Evolutionary conservation across 768 basidiomycete species (phyloP).

Genomic region (Coprinopsis cinerea): DNA sequence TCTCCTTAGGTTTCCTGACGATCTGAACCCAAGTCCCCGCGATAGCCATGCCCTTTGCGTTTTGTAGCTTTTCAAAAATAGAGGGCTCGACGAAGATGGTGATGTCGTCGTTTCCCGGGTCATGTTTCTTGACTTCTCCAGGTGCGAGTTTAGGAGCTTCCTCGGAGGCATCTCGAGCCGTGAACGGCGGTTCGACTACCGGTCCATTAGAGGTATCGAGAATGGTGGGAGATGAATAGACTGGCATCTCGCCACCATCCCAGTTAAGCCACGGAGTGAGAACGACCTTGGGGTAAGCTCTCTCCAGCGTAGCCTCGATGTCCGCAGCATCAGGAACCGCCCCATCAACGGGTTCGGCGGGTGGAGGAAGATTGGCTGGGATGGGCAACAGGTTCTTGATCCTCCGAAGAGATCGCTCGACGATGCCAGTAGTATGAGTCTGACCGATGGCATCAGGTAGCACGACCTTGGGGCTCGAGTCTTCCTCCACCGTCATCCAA

Average conservation of each 20-base stretch:
- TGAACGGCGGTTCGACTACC: conserved; percentile 16
- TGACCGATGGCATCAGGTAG: conserved; percentile 57
- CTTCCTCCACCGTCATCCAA: not conserved
- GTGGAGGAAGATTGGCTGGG: conserved; percentile 19
- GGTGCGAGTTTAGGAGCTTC: conserved; percentile 12
- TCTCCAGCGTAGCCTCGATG: conserved; percentile 34
- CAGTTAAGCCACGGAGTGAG: conserved; percentile 38
- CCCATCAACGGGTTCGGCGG: conserved; percentile 17
- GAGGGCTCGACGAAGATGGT: conserved; percentile 48
- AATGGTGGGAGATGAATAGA: conserved; percentile 31
- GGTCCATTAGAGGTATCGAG: conserved; percentile 28
- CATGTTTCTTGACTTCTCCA: conserved; percentile 30
- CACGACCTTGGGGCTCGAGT: conserved; percentile 9
- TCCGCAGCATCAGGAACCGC: conserved; percentile 19
- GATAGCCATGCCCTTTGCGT: conserved; percentile 53
- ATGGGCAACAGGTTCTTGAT: conserved; percentile 44
- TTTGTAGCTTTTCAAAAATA: conserved; percentile 25
- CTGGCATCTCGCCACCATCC: conserved; percentile 32
- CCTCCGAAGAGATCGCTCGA: conserved; percentile 59
- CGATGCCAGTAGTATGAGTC: conserved; percentile 59
- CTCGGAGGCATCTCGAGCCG: conserved; percentile 2
- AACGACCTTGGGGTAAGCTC: conserved; percentile 29
- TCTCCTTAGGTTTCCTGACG: conserved; percentile 29
- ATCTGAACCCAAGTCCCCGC: conserved; percentile 69
- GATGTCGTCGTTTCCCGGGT: conserved; percentile 54